Conservation (phyloP, 108 stramenopile genomes). For the Discostella stelligeroides region DNA sequence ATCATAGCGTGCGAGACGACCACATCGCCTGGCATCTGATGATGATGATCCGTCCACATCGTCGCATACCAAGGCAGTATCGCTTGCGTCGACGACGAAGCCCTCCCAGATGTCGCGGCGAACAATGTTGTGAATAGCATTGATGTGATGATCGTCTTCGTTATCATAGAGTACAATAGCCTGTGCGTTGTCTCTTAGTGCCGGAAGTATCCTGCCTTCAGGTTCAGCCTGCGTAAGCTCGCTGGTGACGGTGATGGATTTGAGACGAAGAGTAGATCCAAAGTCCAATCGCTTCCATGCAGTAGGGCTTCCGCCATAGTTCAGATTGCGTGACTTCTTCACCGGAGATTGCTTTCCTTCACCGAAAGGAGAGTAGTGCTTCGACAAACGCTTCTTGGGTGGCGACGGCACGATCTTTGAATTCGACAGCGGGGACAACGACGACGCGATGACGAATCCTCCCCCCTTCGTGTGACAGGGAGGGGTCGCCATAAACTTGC, state of each 20-base stretch:
- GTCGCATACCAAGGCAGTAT: not conserved
- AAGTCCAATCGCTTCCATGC: not conserved
- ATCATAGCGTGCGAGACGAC: slow-evolving; percentile 16
- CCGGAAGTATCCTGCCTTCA: too few relatives aligned
- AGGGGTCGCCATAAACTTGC: not conserved
- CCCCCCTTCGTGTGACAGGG: not conserved
- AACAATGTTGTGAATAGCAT: not conserved
- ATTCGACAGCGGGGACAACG: not conserved
- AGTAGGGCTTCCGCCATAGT: not conserved
- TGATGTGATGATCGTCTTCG: not conserved
- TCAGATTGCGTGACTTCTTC: not conserved
- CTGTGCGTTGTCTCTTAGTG: not conserved
- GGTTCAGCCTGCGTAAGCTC: not conserved
- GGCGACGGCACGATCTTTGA: not conserved
- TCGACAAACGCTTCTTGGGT: not conserved
- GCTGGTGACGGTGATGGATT: not conserved
- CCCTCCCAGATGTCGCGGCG: slow-evolving; percentile 20
- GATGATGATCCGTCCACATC: not conserved
- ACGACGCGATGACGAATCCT: not conserved
- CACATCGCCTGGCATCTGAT: slow-evolving; percentile 5
- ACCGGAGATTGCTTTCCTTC: not conserved
- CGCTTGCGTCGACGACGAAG: slow-evolving; percentile 6
- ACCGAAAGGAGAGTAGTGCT: not conserved
- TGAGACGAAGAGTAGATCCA: not conserved
- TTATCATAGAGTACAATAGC: not conserved